Base-by-base conservation (phyloP, 2,329 filamentous ascomycete genomes). In the Colletotrichum sp. region DNA sequence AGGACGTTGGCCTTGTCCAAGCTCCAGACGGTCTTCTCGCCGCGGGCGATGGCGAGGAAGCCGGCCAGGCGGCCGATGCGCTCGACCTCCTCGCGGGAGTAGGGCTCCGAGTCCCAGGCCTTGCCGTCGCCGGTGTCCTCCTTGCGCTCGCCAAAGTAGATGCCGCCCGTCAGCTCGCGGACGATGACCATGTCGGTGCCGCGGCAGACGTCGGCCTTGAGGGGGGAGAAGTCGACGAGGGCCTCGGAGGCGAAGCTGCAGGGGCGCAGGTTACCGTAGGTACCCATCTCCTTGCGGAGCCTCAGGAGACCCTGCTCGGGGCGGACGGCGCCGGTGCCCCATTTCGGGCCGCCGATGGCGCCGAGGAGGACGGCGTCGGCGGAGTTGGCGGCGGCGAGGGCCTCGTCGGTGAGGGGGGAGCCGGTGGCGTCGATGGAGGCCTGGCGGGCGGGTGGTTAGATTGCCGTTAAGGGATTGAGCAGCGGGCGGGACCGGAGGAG, bases 1-100 rank as follows among this genome's bases (percentile, higher is more conserved):
- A 99, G 91, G 67, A 99, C 96, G 83, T 99, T 99, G 72, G 96
- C 97, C 92, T 99, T 99, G 87, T 99, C 97, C 82, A 98, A 87
- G 83, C 92, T 95, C 93, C 92, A 95, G 63, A 98, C 95, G 70
- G 77, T 80, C 71, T 93, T 94, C 48, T 93, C 89, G 2, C 94
- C 89, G 79, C 93, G 91, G 66, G 93, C 93, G 69, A 96, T 89
- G 4, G 96, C 96, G 30, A 99, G 89, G 86, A 94, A 92, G 7
- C 92, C 96, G 3, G 94, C 96, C 57, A 98, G 90, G 52, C 96
- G 91, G 12, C 94, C 95, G 79, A 99, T 93, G 68, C 96, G 93
- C 91, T 98, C 95, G 78, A 99, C 94, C 89, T 99, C 97, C 68
- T 90, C 84, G 55, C 94, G 91, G 63, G 93, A 94, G 89, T 98